Evolutionary conservation across 2,329 filamentous ascomycete genomes (phyloP).

Genomic region (Fusarium pininemorale): DNA sequence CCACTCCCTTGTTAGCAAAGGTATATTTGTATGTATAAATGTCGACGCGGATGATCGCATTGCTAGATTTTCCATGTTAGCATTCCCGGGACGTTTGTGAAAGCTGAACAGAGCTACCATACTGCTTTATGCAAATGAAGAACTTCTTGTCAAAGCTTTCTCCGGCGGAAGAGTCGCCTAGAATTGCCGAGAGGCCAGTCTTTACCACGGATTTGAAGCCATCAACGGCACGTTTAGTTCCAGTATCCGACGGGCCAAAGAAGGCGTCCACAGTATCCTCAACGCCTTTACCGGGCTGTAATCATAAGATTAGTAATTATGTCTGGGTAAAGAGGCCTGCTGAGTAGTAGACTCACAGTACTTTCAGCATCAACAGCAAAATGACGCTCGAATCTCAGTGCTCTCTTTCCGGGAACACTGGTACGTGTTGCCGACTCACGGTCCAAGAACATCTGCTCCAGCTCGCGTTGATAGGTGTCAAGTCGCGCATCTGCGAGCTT

Average conservation of each 20-base stretch:
- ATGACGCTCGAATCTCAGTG: neutral
- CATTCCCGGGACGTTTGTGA: fast-evolving
- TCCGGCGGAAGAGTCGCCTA: neutral
- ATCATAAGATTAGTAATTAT: neutral
- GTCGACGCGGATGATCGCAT: neutral
- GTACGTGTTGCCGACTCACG: neutral
- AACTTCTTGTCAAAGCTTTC: neutral
- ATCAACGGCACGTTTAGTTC: neutral
- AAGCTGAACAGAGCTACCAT: neutral
- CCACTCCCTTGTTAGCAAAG: neutral
- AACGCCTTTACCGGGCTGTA: neutral
- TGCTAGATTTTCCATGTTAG: neutral
- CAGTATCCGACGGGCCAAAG: neutral
- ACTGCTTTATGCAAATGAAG: neutral
- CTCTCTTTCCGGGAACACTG: neutral
- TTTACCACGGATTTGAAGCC: neutral
- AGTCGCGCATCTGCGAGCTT: neutral
- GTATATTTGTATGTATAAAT: neutral
- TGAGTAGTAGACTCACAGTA: neutral
- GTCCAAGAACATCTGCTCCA: neutral
- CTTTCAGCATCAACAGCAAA: neutral
- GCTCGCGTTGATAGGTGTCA: neutral
- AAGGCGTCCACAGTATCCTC: neutral
- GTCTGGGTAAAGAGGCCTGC: fast-evolving
- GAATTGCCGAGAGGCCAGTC: neutral